Conservation (phyloP, 345 rosid species). For the Cardamine occulta region DNA sequence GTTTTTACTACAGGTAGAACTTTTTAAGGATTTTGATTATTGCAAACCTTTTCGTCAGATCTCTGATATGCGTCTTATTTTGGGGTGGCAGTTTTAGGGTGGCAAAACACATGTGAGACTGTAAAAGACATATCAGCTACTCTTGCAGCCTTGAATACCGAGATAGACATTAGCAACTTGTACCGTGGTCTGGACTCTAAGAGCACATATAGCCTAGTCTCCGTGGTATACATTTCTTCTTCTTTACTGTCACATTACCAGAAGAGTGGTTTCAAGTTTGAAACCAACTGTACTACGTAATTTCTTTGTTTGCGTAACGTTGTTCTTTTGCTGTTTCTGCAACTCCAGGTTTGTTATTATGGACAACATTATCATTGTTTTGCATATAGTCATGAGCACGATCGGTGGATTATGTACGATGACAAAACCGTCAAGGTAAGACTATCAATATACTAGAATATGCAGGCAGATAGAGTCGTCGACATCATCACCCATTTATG, state of each 20-base stretch:
- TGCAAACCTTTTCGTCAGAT: constrained; percentile 18
- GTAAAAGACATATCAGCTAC: constrained; percentile 86
- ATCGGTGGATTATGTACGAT: constrained; percentile 90
- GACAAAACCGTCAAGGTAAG: constrained; percentile 92
- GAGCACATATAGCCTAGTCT: constrained; percentile 67
- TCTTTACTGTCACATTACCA: constrained; percentile 11
- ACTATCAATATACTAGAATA: constrained; percentile 5
- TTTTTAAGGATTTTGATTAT: not conserved
- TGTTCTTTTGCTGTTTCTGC: constrained; percentile 32
- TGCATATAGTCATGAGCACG: constrained; percentile 75
- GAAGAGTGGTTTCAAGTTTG: not conserved
- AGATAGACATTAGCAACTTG: constrained; percentile 82
- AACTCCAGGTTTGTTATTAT: constrained; percentile 87
- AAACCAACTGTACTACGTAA: not conserved
- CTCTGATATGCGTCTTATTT: constrained; percentile 1
- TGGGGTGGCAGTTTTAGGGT: constrained; percentile 81
- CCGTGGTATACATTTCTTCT: constrained; percentile 65
- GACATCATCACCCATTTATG: constrained; percentile 12
- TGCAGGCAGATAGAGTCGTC: not conserved
- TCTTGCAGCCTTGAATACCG: constrained; percentile 70
- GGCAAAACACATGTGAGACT: constrained; percentile 93
- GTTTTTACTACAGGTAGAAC: constrained; percentile 80
- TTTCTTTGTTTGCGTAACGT: not conserved
- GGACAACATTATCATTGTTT: constrained; percentile 99
- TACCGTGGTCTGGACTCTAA: constrained; percentile 82